Conservation (phyloP, 352 stramenopile species). For the Phytophthora fragariaefolia region DNA sequence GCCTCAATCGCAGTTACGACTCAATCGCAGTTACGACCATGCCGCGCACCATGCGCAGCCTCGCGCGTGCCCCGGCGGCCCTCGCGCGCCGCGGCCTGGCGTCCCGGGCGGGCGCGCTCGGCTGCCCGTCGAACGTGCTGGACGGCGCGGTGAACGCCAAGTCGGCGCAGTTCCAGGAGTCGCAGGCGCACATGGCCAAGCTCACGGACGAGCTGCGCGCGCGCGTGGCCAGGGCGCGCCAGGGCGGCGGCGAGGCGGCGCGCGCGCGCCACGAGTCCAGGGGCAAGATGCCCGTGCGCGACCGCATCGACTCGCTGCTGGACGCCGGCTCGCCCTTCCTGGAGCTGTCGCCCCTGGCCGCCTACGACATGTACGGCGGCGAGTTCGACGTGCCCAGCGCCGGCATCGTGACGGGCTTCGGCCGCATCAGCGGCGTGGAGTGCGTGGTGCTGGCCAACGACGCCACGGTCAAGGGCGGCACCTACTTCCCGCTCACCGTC, state of each 20-base stretch:
- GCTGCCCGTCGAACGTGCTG: slow-evolving; percentile 58
- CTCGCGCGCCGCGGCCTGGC: slow-evolving; percentile 35
- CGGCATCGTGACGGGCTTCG: slow-evolving; percentile 93
- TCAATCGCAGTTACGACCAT: slow-evolving; percentile 19
- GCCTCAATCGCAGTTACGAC: too few relatives aligned
- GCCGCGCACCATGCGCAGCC: slow-evolving; percentile 9
- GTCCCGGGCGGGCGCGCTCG: slow-evolving; percentile 48
- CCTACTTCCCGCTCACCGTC: slow-evolving; percentile 98
- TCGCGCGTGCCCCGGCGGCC: slow-evolving; percentile 6
- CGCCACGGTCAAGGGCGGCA: slow-evolving; percentile 98
- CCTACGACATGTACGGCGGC: slow-evolving; percentile 85
- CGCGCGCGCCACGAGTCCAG: slow-evolving; percentile 75
- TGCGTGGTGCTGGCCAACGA: slow-evolving; percentile 99
- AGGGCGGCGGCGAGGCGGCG: slow-evolving; percentile 73
- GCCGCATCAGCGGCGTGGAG: slow-evolving; percentile 83
- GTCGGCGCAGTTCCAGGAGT: slow-evolving; percentile 64
- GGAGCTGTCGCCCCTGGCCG: slow-evolving; percentile 93
- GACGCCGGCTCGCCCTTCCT: slow-evolving; percentile 96
- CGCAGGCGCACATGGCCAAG: slow-evolving; percentile 60
- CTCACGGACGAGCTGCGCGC: slow-evolving; percentile 56
- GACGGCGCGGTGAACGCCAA: slow-evolving; percentile 71
- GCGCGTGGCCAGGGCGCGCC: slow-evolving; percentile 50
- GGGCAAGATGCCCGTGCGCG: slow-evolving; percentile 86
- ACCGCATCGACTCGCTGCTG: slow-evolving; percentile 95
- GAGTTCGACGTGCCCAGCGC: slow-evolving; percentile 71